Base-by-base conservation (phyloP, 345 rosid species). In the Camelina laxa region DNA sequence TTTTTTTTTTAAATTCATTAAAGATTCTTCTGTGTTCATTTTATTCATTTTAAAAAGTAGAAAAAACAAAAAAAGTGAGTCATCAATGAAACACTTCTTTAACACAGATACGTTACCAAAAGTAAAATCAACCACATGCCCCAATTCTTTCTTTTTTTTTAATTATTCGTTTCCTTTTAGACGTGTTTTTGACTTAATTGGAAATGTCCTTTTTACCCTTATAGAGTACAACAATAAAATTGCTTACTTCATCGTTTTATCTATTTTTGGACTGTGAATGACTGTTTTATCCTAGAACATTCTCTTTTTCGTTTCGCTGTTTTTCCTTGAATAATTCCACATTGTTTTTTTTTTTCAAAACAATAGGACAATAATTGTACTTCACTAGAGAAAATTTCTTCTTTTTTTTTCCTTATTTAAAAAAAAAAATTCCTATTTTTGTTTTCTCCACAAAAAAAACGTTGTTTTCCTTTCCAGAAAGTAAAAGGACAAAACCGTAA, bases 131-230 rank as follows among this genome's bases (percentile, higher is more conserved):
- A 14, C 79, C 75, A 69, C 59, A 76, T 53, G 65, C 14, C 41
- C 48, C 69, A 51, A 42, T 42, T 38, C 10, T 38, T 45, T 60
- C 30, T 30, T 44, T 35, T 24, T 55, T 60, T 54, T 30, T 55
- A 10, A 11, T 48, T 15, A 11, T 48, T 41, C 24, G 38, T n/a
- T 30, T 53, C n/a, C 9, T 22, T 22, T 61, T 62, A 62, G 72
- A 76, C 80, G 80, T 76, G 80, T 76, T 69, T 64, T 70, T 76
- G 61, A 70, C 72, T 76, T 64, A 27, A 3, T 10, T 0, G 1
- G 0, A 12, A 76, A 63, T 70, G 39, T 70, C 75, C 1, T 0
- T 70, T 63, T 38, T 70, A 64, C 31, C 75, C 80, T 76, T 13
- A 62, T 27, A 27, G 30, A 27, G 30, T 27, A 27, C 5, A 27